A percentile compares a stretch with the other conserved stretches of the same genome.
Conservation (phyloP, 305 asterid species). For the Fraxinus sp. region DNA sequence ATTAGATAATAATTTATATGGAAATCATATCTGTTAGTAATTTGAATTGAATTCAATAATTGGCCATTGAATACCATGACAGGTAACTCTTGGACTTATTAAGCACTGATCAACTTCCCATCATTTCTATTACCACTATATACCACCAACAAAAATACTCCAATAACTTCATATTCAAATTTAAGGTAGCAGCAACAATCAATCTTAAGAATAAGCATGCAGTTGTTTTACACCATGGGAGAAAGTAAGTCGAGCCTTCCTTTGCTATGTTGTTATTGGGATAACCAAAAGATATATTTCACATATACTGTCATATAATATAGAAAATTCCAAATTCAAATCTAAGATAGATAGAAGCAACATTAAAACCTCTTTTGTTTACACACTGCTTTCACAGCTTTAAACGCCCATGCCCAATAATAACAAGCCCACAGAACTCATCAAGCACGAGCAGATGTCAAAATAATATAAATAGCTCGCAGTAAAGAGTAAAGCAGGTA, state of each 20-base stretch:
- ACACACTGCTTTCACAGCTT: conserved; percentile 1
- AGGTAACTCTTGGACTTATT: not conserved
- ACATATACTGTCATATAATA: not conserved
- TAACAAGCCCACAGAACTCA: not conserved
- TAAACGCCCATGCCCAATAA: not conserved
- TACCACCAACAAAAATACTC: not conserved
- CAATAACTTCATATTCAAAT: not conserved
- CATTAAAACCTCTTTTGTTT: not conserved
- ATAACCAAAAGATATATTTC: not conserved
- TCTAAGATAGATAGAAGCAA: not conserved
- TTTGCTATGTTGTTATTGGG: not conserved
- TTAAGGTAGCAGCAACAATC: not conserved
- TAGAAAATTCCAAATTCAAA: conserved; percentile 1
- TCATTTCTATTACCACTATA: not conserved
- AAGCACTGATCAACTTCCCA: not conserved
- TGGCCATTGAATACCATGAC: not conserved
- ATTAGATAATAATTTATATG: not conserved
- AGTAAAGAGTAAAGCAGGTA: not conserved
- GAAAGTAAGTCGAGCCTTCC: not conserved
- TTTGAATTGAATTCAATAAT: not conserved
- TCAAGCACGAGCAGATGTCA: not conserved
- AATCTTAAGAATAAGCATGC: not conserved
- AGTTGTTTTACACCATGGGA: not conserved
- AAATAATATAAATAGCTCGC: not conserved
- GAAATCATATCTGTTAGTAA: not conserved